Evolutionary conservation across 352 stramenopile genomes (phyloP).

Genomic region (Pythium phragmiticola): DNA sequence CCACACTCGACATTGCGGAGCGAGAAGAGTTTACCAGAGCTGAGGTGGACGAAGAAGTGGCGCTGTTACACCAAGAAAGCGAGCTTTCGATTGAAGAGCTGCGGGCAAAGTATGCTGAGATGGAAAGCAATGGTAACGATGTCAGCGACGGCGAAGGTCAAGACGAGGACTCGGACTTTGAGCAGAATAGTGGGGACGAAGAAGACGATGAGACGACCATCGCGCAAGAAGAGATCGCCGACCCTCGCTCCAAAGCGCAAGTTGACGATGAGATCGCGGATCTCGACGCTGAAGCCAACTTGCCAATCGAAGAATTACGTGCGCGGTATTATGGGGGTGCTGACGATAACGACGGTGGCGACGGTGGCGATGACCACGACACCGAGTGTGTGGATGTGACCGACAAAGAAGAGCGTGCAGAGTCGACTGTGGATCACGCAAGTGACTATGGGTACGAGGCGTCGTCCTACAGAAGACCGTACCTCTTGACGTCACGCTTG

Average conservation of each 20-base stretch:
- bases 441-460: slow-evolving; percentile 1
- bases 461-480: slow-evolving; percentile 52
- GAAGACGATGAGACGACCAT: slow-evolving; percentile 78
- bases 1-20: slow-evolving; percentile 90
- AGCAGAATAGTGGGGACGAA: slow-evolving; percentile 19
- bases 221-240: slow-evolving; percentile 57
- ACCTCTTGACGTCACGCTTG: slow-evolving; percentile 63
- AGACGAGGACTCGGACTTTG: slow-evolving; percentile 15
- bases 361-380: background rate
- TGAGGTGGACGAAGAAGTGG: slow-evolving; percentile 82
- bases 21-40: slow-evolving; percentile 35
- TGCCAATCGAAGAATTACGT: slow-evolving; percentile 87
- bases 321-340: slow-evolving; percentile 50
- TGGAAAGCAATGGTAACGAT: slow-evolving; percentile 19
- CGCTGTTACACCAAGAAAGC: slow-evolving; percentile 83
- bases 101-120: slow-evolving; percentile 41
- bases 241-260: slow-evolving; percentile 30
- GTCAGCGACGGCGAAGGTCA: no score
- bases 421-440: background rate
- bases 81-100: slow-evolving; percentile 92
- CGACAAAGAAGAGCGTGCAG: slow-evolving; percentile 19
- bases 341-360: slow-evolving; percentile 9
- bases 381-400: slow-evolving; percentile 10
- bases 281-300: slow-evolving; percentile 81
- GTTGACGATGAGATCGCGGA: slow-evolving; percentile 66